These are phyloP conservation scores for Colletotrichum sp. DNA, from an alignment of 2,329 filamentous ascomycete genomes.

Conservation along the genomic window DNA sequence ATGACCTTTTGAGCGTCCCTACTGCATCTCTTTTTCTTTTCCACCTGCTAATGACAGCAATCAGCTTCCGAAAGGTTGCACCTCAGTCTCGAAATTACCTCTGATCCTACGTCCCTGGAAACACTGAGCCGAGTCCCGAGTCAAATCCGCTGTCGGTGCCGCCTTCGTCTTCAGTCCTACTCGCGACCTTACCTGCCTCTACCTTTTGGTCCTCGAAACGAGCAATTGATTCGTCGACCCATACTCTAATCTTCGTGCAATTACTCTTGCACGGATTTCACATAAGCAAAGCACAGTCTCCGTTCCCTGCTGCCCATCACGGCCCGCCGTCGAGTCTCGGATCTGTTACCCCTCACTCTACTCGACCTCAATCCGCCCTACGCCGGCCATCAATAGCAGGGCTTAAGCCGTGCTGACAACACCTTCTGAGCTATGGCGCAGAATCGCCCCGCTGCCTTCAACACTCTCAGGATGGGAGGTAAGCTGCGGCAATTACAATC, in stretches of 20 bases:
- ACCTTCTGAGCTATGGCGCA: conserved; percentile 71
- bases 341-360: conserved; percentile 32
- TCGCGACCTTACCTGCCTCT: background rate
- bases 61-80: background rate
- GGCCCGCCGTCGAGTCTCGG: conserved; percentile 33
- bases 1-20: background rate
- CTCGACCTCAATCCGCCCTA: conserved; percentile 24
- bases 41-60: conserved; percentile 2
- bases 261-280: background rate
- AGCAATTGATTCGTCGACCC: conserved; percentile 3
- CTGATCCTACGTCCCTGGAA: background rate
- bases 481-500: conserved; percentile 46
- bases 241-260: conserved; percentile 4
- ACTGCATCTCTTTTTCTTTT: background rate
- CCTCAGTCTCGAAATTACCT: background rate
- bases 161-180: background rate
- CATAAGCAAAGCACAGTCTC: background rate
- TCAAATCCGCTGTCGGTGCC: conserved; percentile 5
- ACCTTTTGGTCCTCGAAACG: background rate
- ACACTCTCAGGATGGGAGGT: conserved; percentile 94
- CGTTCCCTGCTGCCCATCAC: conserved; percentile 37
- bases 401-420: conserved; percentile 21
- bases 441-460: conserved; percentile 90
- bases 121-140: background rate
- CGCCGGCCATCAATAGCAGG: conserved; percentile 22